These are phyloP conservation scores for Amauroascus verrucosus DNA, from an alignment of 2,329 filamentous ascomycete species.

Conservation along the genomic window DNA sequence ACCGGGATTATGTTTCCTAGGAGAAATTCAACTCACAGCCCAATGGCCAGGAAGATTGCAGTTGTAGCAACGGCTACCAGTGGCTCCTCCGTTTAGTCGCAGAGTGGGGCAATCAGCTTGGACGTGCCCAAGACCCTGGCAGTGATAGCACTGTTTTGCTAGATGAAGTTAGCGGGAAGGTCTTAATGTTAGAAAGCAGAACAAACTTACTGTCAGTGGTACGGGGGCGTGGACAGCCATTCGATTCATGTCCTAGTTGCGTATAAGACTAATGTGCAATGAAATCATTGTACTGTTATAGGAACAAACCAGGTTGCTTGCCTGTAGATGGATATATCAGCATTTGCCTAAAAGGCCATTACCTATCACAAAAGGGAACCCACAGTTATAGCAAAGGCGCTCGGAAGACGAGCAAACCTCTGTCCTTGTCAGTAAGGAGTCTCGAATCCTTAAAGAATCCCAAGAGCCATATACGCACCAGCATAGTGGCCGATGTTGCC, in stretches of 20 bases:
- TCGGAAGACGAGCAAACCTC: constrained; percentile 97
- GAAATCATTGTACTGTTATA: background rate
- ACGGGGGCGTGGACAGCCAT: constrained; percentile 89
- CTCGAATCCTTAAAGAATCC: constrained; percentile 43
- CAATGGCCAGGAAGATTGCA: constrained; percentile 89
- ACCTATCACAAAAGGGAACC: constrained; percentile 28
- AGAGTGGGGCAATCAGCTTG: constrained; percentile 98
- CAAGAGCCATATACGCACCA: constrained; percentile 30
- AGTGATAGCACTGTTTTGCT: constrained; percentile 99
- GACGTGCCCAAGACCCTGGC: constrained; percentile 94
- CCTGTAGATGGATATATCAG: constrained; percentile 22
- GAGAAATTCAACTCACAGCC: constrained; percentile 52
- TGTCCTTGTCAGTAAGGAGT: constrained; percentile 43
- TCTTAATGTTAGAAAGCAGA: background rate
- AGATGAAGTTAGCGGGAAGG: constrained; percentile 9
- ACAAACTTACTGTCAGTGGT: constrained; percentile 69
- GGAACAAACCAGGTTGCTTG: constrained; percentile 38
- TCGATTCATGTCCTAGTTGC: constrained; percentile 75
- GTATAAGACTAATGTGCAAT: constrained; percentile 10
- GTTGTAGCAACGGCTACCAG: constrained; percentile 88
- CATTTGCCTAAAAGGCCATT: background rate
- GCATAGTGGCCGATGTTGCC: constrained; percentile 67
- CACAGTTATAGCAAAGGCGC: constrained; percentile 99
- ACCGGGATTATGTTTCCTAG: background rate
- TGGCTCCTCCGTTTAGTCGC: constrained; percentile 68